phyloP scores from a whole-genome alignment of 2,329 filamentous ascomycete species.

The Conoideocrella luteorostrata region DNA sequence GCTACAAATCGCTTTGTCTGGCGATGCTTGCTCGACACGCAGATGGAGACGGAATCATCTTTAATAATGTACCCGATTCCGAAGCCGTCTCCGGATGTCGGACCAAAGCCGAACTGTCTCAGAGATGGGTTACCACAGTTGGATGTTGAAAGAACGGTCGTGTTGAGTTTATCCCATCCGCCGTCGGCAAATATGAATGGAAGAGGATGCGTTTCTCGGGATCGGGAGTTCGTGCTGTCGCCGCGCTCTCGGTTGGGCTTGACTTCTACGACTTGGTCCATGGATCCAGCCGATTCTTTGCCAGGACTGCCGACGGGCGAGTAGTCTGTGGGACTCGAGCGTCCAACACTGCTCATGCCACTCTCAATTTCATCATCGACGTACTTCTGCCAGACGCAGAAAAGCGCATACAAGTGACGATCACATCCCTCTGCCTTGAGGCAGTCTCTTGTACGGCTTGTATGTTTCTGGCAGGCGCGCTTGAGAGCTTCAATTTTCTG shows the following conservation, averaged over 20 bases:
- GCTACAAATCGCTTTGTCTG: slow-evolving; percentile 90
- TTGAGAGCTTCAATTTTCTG: slow-evolving; percentile 81
- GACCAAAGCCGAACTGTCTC: slow-evolving; percentile 93
- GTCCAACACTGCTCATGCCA: slow-evolving; percentile 52
- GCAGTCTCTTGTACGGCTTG: slow-evolving; percentile 72
- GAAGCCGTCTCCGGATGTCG: slow-evolving; percentile 88
- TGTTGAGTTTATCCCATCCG: slow-evolving; percentile 95
- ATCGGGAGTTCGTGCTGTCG: slow-evolving; percentile 48
- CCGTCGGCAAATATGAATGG: slow-evolving; percentile 79
- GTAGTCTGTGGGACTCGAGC: slow-evolving; percentile 53
- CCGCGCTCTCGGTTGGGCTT: slow-evolving; percentile 39
- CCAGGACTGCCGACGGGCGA: slow-evolving; percentile 48
- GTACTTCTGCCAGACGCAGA: slow-evolving; percentile 88
- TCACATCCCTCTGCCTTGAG: slow-evolving; percentile 88
- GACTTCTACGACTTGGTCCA: slow-evolving; percentile 26
- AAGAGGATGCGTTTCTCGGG: slow-evolving; percentile 43
- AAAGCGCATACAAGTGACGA: slow-evolving; percentile 86
- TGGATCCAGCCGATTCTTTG: slow-evolving; percentile 38
- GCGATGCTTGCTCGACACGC: slow-evolving; percentile 85
- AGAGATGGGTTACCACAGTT: slow-evolving; percentile 96
- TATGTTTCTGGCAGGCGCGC: slow-evolving; percentile 78
- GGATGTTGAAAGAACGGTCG: slow-evolving; percentile 89
- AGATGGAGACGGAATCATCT: slow-evolving; percentile 68
- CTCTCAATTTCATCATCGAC: slow-evolving; percentile 61
- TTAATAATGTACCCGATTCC: slow-evolving; percentile 99